Conservation (phyloP, 2,329 filamentous ascomycete species). For the Ambrosiella xylebori region DNA sequence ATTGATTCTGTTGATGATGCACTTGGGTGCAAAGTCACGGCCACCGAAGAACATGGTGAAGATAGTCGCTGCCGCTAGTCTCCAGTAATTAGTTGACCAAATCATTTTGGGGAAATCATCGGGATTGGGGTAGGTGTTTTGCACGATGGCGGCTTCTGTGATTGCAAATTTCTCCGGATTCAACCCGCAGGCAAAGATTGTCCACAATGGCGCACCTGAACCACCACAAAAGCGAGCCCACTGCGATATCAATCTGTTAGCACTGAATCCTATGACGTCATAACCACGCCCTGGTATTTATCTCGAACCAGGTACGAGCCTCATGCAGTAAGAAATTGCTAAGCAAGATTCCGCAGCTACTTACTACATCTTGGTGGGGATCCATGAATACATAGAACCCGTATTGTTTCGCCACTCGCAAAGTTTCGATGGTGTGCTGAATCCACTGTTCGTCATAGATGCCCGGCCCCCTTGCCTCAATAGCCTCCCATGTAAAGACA, state of each 20-base stretch:
- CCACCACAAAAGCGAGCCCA: constrained; percentile 93
- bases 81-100: constrained; percentile 93
- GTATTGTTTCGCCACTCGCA: constrained; percentile 73
- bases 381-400: constrained; percentile 98
- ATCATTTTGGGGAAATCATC: constrained; percentile 94
- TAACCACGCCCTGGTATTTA: constrained; percentile 1
- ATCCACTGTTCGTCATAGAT: constrained; percentile 92
- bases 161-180: constrained; percentile 71
- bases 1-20: constrained; percentile 83
- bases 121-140: constrained; percentile 80
- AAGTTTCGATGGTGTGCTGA: constrained; percentile 68
- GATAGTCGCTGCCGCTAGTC: constrained; percentile 72
- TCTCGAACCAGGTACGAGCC: not conserved
- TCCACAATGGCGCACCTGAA: constrained; percentile 95
- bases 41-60: constrained; percentile 92
- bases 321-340: not conserved
- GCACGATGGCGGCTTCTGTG: constrained; percentile 83
- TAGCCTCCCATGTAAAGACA: constrained; percentile 97
- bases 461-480: constrained; percentile 80
- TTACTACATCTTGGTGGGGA: constrained; percentile 88
- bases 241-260: constrained; percentile 25
- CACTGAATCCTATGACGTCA: not conserved
- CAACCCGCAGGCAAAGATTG: constrained; percentile 80
- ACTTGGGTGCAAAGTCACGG: constrained; percentile 83
- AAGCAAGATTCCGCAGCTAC: constrained; percentile 21